Base-by-base conservation (phyloP, 495 filamentous ascomycete species). In the Xylaria scruposa region DNA sequence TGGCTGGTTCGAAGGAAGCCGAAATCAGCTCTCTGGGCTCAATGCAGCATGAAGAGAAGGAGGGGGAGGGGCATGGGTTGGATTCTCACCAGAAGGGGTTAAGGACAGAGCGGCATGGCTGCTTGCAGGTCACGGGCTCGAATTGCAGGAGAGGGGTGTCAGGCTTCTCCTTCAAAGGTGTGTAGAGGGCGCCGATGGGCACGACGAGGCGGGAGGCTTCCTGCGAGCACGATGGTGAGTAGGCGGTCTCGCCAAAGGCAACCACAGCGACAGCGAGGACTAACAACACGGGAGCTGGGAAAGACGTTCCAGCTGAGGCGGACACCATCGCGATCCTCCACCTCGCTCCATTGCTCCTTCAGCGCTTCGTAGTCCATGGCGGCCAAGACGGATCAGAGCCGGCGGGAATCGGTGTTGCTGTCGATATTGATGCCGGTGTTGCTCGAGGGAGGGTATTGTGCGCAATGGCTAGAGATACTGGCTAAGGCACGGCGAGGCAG, bases 291-390 rank as follows among this genome's bases (percentile, higher is more conserved):
- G 80, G 95, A 93, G 86, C 95, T 97, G 70, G 97, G 97, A 82
- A 99, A 98, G 47, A 97, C 97, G 80, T 99, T 99, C 97, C 97
- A 99, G 83, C 96, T 98, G 68, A 99, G 89, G 77, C 97, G 90
- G 78, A 98, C 88, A 67, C 97, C 97, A 91, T 99, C 97, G 59
- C 94, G 90, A 74, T 99, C 97, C 85, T 99, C 97, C 70, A 97
- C 90, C 81, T 97, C 94, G 76, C 92, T 93, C 97, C 97, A 99
- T 85, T 94, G 92, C 82, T 98, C 97, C 85, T 99, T 99, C 75
- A 97, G 77, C 38, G 82, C 80, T 73, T 89, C 87, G 76, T 88
- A 86, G 73, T 88, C 87, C 87, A 89, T 88, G 51, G 42, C 21
- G 26, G 62, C 49, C 69, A 40, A 38, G 29, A 49, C 40, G 9